Base-by-base conservation (phyloP, 2,329 filamentous ascomycete species). In the Botrytis elliptica region DNA sequence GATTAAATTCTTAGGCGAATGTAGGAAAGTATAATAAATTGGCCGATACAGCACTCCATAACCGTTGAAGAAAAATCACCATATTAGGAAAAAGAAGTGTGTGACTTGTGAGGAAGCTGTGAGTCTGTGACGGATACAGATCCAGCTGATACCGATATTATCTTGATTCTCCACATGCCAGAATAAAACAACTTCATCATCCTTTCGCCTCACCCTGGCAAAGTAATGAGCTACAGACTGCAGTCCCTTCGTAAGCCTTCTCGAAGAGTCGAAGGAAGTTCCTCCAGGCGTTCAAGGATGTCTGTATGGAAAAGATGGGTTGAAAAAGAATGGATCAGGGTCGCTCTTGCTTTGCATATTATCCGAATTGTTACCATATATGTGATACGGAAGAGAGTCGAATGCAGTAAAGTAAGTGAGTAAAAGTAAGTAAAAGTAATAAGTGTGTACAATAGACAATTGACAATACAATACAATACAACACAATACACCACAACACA, bases 21-120 rank as follows among this genome's bases (percentile, higher is more conserved):
- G 65, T 68, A 68, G 65, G 65, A 68, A 55, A 68, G 65, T 67
- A 22, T n/a, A 67, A 52, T 67, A 52, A 40, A 67, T 52, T 67
- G 33, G 33, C 33, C 49, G 52, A 57, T 33, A 33, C n/a, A 57
- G 52, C 16, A 25, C 29, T 49, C 42, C 38, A 42, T 42, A 63
- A 64, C 62, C 62, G n/a, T 64, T 64, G 38, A 22, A 44, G 38
- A 16, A 38, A 42, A 63, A 63, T n/a, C 8, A 25, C 36, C 38
- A 40, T 29, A 55, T 55, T 18, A 55, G 52, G n/a, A 29, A 18
- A 55, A 55, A 29, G 52, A 29, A 29, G n/a, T 18, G 49, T 57
- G n/a, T 57, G n/a, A 29, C n/a, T 55, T 16, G 52, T 18, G 36
- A 40, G n/a, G 18, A 16, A 2, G 22, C 36, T 38, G 33, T 33